These are phyloP conservation scores for Penicillium samsonianum DNA, from an alignment of 495 filamentous ascomycete species.

Conservation along the genomic window DNA sequence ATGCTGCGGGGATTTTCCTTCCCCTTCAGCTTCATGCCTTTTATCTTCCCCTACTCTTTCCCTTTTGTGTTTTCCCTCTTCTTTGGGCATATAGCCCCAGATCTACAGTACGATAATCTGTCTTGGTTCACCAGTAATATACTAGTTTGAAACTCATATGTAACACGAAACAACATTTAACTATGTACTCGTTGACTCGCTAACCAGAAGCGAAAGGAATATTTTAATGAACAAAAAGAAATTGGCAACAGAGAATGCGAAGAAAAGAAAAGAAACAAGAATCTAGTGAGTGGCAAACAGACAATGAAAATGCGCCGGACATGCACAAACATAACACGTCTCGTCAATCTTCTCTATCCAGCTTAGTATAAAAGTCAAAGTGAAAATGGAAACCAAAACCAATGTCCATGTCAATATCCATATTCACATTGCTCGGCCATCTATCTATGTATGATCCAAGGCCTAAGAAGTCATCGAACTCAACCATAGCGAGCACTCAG, in stretches of 20 bases:
- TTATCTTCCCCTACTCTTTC: not conserved
- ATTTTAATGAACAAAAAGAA: not conserved
- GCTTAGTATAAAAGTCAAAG: slow-evolving; percentile 8
- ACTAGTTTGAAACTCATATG: not conserved
- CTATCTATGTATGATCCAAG: slow-evolving; percentile 1
- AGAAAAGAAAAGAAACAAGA: not conserved
- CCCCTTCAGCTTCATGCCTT: not conserved
- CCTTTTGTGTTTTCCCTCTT: not conserved
- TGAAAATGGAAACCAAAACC: slow-evolving; percentile 7
- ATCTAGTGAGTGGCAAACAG: slow-evolving; percentile 10
- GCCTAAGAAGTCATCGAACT: slow-evolving; percentile 8
- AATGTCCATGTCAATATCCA: slow-evolving; percentile 13
- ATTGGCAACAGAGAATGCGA: not conserved
- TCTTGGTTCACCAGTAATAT: not conserved
- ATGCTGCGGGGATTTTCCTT: not conserved
- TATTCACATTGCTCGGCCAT: slow-evolving; percentile 6
- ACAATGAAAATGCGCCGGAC: slow-evolving; percentile 16
- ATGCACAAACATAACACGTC: slow-evolving; percentile 27
- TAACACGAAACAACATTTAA: not conserved
- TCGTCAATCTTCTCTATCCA: slow-evolving; percentile 27
- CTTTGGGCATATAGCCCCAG: not conserved
- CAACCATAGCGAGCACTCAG: slow-evolving; percentile 65
- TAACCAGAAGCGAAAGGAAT: slow-evolving; percentile 3
- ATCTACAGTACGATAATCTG: not conserved
- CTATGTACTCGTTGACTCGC: slow-evolving; percentile 7